Evolutionary conservation across 208 protist species (phyloP).

Genomic region (Leishmania tarentolae): DNA sequence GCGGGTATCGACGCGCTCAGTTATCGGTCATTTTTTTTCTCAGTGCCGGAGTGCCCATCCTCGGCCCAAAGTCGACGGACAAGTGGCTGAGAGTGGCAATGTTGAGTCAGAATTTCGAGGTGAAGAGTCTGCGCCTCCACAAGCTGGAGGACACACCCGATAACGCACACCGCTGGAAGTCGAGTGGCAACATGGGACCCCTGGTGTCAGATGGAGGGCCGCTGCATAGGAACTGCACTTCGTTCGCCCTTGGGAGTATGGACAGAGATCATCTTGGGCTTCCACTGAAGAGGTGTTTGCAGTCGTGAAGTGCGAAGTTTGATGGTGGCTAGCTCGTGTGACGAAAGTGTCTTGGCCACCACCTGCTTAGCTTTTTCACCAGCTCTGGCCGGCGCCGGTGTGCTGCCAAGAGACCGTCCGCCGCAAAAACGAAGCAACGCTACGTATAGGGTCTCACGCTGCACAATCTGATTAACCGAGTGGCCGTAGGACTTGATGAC

Average conservation of each 20-base stretch:
- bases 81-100: not conserved
- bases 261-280: not conserved
- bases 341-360: not conserved
- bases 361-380: not conserved
- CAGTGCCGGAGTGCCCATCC: not conserved
- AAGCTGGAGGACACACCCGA: not conserved
- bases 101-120: not conserved
- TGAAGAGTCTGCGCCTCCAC: not conserved
- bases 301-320: not conserved
- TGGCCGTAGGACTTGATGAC: constrained; percentile 23
- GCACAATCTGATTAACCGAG: constrained; percentile 24
- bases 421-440: constrained; percentile 33
- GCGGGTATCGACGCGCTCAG: not conserved
- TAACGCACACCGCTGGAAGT: not conserved
- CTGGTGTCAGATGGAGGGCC: not conserved
- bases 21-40: not conserved
- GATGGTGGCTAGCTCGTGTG: not conserved
- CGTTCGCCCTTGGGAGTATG: not conserved
- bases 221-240: not conserved
- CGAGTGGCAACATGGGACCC: not conserved
- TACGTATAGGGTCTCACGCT: constrained; percentile 34
- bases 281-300: not conserved
- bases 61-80: not conserved
- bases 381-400: not conserved
- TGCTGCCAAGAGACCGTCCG: constrained; percentile 18